phyloP scores from a whole-genome alignment of 2,329 filamentous ascomycete species.

The Didymellaceae sp. region DNA sequence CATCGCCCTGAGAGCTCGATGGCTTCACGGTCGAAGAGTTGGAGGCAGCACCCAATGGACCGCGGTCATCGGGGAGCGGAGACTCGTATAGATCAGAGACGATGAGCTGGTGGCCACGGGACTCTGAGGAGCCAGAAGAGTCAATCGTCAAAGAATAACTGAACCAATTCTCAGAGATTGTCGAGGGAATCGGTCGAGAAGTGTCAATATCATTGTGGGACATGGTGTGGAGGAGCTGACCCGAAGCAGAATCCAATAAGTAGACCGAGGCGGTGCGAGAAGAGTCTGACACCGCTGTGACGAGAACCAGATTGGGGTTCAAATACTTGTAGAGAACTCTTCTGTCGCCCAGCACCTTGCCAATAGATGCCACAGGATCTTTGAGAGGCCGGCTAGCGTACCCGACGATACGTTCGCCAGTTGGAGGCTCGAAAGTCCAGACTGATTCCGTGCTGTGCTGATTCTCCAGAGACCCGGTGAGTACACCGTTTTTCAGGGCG shows the following conservation, averaged over 20 bases:
- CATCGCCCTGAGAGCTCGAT: constrained; percentile 61
- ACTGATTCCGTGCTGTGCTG: constrained; percentile 34
- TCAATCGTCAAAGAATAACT: constrained; percentile 76
- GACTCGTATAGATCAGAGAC: constrained; percentile 93
- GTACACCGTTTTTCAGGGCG: constrained; percentile 39
- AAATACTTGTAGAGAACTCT: constrained; percentile 98
- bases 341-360: constrained; percentile 87
- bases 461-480: constrained; percentile 40
- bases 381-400: constrained; percentile 73
- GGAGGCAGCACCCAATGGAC: constrained; percentile 70
- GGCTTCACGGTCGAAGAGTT: constrained; percentile 82
- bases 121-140: constrained; percentile 56
- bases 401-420: constrained; percentile 70
- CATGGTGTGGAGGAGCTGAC: constrained; percentile 75
- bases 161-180: constrained; percentile 94
- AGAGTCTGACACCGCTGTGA: constrained; percentile 70
- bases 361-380: constrained; percentile 93
- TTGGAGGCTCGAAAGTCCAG: constrained; percentile 77
- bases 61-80: constrained; percentile 80
- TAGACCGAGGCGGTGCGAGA: constrained; percentile 71
- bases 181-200: constrained; percentile 74
- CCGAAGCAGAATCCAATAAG: constrained; percentile 85
- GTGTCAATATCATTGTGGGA: constrained; percentile 77
- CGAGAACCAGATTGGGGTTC: constrained; percentile 81
- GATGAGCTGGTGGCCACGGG: constrained; percentile 85